phyloP scores from a whole-genome alignment of 129 eudicot species.

The Flaveria bidentis region DNA sequence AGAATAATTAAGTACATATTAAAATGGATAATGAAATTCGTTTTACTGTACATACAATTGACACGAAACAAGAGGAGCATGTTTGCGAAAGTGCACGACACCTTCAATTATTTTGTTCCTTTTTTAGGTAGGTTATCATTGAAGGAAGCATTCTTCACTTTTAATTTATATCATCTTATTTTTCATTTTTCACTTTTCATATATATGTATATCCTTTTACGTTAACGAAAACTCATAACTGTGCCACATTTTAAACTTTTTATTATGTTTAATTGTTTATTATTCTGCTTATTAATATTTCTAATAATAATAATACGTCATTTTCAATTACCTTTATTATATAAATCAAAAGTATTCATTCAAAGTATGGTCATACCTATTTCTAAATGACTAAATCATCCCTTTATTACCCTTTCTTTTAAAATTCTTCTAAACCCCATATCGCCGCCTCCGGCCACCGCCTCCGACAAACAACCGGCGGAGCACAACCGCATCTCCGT shows the following conservation, averaged over 20 bases:
- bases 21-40: too few species aligned
- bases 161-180: not conserved
- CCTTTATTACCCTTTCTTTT: not conserved
- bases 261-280: too few species aligned
- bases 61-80: conserved; percentile 29
- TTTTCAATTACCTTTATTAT: too few species aligned
- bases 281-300: too few species aligned
- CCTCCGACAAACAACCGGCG: conserved; percentile 36
- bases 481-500: conserved; percentile 5
- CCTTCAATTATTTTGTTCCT: conserved; percentile 27
- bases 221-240: too few species aligned
- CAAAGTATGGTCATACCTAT: conserved; percentile 19
- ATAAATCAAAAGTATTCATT: conserved; percentile 20
- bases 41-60: not conserved
- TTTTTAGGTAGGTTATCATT: conserved; percentile 24
- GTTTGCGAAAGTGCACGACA: conserved; percentile 25
- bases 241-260: too few species aligned
- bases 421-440: conserved; percentile 5
- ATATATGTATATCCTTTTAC: too few species aligned
- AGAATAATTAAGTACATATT: too few species aligned
- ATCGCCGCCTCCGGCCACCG: conserved; percentile 18
- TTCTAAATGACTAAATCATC: conserved; percentile 37
- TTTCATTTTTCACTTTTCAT: too few species aligned
- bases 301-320: too few species aligned
- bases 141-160: not conserved